Percentiles rank a stretch among this genome's conserved stretches.
Conservation (phyloP, 176 grass and related monocot species). For the Saccharum spontaneum region DNA sequence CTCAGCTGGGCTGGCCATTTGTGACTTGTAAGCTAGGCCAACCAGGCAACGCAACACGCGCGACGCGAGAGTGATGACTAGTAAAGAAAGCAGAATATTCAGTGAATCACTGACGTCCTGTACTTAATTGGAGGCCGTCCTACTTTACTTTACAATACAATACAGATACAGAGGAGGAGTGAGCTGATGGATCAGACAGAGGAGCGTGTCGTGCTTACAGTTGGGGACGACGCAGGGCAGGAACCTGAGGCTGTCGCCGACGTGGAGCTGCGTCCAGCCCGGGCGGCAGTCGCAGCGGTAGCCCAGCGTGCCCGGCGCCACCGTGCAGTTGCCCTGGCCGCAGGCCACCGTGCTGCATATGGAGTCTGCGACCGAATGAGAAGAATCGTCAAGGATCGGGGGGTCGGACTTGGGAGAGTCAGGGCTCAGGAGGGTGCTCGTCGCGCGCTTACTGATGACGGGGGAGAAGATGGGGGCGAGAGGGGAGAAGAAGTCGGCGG, state of each 20-base stretch:
- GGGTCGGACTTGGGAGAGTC: neutral
- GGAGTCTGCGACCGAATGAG: constrained; percentile 31
- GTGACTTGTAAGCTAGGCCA: constrained; percentile 15
- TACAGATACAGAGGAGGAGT: neutral
- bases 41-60: neutral
- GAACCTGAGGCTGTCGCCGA: constrained; percentile 62
- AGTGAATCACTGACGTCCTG: neutral
- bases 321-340: constrained; percentile 79
- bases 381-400: neutral
- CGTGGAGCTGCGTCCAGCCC: constrained; percentile 79
- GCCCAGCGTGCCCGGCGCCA: constrained; percentile 38
- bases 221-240: constrained; percentile 92
- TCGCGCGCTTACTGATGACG: constrained; percentile 40
- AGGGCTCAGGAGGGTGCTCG: neutral
- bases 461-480: constrained; percentile 59
- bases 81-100: neutral
- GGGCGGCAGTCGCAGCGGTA: constrained; percentile 72
- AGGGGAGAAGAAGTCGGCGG: constrained; percentile 73
- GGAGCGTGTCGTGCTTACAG: constrained; percentile 40
- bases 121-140: neutral
- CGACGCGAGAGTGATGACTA: neutral
- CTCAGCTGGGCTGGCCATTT: constrained; percentile 7
- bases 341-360: constrained; percentile 62
- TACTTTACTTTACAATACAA: neutral
- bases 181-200: neutral